Conservation (phyloP, 225 moss, liverwort and hornwort genomes). For the Lunularia cruciata region DNA sequence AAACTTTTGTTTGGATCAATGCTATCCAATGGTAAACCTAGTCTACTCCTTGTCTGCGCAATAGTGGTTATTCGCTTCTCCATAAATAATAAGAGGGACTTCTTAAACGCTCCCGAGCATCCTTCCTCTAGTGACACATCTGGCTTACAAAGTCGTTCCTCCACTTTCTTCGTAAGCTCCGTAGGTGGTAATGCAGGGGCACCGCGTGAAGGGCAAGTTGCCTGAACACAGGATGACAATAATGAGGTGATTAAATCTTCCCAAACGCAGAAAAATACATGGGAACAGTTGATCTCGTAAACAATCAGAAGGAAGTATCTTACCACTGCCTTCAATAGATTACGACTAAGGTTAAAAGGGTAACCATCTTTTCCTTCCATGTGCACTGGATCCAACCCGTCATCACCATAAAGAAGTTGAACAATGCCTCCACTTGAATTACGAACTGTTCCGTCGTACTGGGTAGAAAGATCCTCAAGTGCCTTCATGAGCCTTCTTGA, state of each 20-base stretch:
- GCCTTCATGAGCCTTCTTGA: slow-evolving; percentile 98
- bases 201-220: slow-evolving; percentile 74
- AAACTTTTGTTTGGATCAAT: slow-evolving; percentile 44
- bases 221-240: slow-evolving; percentile 41
- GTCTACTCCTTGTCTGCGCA: slow-evolving; percentile 58
- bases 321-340: slow-evolving; percentile 83
- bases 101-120: slow-evolving; percentile 70
- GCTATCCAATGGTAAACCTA: slow-evolving; percentile 62
- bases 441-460: slow-evolving; percentile 97
- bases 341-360: slow-evolving; percentile 88
- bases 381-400: slow-evolving; percentile 97
- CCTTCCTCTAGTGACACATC: slow-evolving; percentile 63
- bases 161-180: slow-evolving; percentile 53
- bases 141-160: slow-evolving; percentile 62
- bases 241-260: too few relatives aligned
- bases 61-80: slow-evolving; percentile 47
- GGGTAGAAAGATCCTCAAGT: slow-evolving; percentile 93
- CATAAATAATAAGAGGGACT: slow-evolving; percentile 59
- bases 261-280: too few relatives aligned
- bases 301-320: neutral
- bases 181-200: slow-evolving; percentile 46
- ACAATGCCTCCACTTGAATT: slow-evolving; percentile 97
- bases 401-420: slow-evolving; percentile 95
- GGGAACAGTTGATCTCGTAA: neutral
- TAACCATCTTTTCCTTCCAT: slow-evolving; percentile 98